phyloP scores from a whole-genome alignment of 495 filamentous ascomycete genomes.

The Neurospora pannonica region DNA sequence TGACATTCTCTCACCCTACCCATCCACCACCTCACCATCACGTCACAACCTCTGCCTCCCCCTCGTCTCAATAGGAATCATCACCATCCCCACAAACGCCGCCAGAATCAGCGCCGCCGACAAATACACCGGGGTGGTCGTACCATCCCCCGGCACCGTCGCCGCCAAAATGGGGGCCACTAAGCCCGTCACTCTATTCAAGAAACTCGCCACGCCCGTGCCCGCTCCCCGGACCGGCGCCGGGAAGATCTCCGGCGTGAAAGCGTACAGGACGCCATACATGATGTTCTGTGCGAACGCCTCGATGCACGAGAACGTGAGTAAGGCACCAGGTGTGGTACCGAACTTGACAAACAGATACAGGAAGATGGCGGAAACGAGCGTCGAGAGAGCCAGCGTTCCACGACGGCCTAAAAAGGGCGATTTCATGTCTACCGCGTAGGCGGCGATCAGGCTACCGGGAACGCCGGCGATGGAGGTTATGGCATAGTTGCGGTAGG shows the following conservation, averaged over 20 bases:
- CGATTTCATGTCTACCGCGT: slow-evolving; percentile 55
- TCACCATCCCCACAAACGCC: slow-evolving; percentile 50
- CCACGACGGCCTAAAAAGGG: slow-evolving; percentile 65
- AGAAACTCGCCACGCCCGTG: slow-evolving; percentile 63
- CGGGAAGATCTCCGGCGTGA: slow-evolving; percentile 77
- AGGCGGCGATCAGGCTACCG: slow-evolving; percentile 60
- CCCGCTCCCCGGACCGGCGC: slow-evolving; percentile 71
- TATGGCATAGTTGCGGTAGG: slow-evolving; percentile 69
- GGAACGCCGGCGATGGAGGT: slow-evolving; percentile 64
- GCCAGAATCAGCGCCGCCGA: slow-evolving; percentile 60
- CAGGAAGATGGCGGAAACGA: slow-evolving; percentile 65
- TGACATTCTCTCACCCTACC: background rate
- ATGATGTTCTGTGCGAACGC: slow-evolving; percentile 70
- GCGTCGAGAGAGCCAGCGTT: slow-evolving; percentile 56
- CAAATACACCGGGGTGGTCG: slow-evolving; percentile 63
- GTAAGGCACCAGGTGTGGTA: slow-evolving; percentile 49
- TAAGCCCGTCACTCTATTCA: slow-evolving; percentile 65
- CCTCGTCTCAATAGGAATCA: slow-evolving; percentile 65
- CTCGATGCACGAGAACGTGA: slow-evolving; percentile 69
- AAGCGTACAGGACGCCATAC: slow-evolving; percentile 82
- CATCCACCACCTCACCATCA: background rate
- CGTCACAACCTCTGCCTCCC: slow-evolving; percentile 58
- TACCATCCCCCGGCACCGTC: slow-evolving; percentile 54
- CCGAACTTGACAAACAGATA: slow-evolving; percentile 48
- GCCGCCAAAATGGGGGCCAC: slow-evolving; percentile 72